These are phyloP conservation scores for Aspergillus japonicus DNA, from an alignment of 2,329 filamentous ascomycete genomes.

Conservation along the genomic window DNA sequence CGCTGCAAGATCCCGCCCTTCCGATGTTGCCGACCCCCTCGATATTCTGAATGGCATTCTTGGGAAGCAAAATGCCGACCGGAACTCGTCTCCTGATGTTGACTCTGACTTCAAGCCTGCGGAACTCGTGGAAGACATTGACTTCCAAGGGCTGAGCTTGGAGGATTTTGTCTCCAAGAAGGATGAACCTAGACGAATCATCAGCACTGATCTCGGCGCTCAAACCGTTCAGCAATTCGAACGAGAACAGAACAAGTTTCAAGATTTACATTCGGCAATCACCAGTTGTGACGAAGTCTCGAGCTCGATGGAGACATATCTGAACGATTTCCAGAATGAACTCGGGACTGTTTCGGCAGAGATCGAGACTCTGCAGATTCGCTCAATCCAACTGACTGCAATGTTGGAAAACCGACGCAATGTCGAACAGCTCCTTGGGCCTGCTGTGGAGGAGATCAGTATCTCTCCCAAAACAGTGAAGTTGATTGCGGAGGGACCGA, in stretches of 20 bases:
- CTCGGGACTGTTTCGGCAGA: constrained; percentile 89
- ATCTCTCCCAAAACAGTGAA: constrained; percentile 80
- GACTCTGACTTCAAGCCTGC: constrained; percentile 32
- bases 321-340: constrained; percentile 90
- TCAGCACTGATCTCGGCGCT: constrained; percentile 42
- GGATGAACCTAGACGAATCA: constrained; percentile 29
- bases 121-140: constrained; percentile 63
- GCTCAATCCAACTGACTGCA: constrained; percentile 78
- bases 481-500: constrained; percentile 81
- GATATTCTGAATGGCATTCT: constrained; percentile 65
- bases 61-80: constrained; percentile 37
- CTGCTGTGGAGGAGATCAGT: constrained; percentile 87
- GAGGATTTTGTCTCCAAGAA: constrained; percentile 61
- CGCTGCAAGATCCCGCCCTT: constrained; percentile 48
- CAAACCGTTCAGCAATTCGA: constrained; percentile 75
- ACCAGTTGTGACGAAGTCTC: constrained; percentile 87
- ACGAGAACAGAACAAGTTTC: constrained; percentile 77
- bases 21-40: constrained; percentile 65
- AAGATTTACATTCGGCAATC: constrained; percentile 88
- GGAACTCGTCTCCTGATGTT: constrained; percentile 14
- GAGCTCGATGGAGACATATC: constrained; percentile 86
- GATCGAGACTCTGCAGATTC: constrained; percentile 87
- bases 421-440: constrained; percentile 82
- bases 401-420: constrained; percentile 84
- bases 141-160: constrained; percentile 76